phyloP scores from a whole-genome alignment of 148 eudicot species.

The Nyssa sinensis region DNA sequence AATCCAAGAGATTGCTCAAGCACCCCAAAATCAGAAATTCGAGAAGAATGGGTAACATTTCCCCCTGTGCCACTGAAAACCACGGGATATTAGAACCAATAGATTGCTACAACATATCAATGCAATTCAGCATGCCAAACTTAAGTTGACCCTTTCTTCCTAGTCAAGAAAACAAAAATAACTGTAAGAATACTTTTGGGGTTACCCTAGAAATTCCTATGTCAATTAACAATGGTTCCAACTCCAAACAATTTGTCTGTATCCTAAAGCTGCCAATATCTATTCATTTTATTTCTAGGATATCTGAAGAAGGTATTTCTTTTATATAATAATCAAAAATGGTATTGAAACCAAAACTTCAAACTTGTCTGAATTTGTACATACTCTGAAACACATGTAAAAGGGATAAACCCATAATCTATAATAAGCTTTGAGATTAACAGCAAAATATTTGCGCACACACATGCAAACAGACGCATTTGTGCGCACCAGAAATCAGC shows the following conservation, averaged over 20 bases:
- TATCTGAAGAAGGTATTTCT: not conserved
- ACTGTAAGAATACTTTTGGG: not conserved
- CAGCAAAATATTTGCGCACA: not conserved
- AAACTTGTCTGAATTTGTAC: not conserved
- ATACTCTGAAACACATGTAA: not conserved
- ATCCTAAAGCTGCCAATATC: not conserved
- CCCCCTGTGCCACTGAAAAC: slow-evolving; percentile 64
- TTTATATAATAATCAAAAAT: not conserved
- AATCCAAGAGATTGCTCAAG: slow-evolving; percentile 77
- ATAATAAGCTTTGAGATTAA: not conserved
- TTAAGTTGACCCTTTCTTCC: not conserved
- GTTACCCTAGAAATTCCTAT: not conserved
- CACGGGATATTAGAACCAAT: slow-evolving; percentile 10
- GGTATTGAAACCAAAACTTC: not conserved
- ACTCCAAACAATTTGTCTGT: not conserved
- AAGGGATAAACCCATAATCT: not conserved
- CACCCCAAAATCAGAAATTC: slow-evolving; percentile 48
- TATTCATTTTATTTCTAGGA: not conserved
- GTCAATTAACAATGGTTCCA: not conserved
- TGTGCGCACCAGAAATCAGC: not conserved
- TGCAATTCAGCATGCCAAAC: not conserved
- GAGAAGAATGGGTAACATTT: slow-evolving; percentile 40
- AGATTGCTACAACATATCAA: not conserved
- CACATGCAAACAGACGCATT: not conserved
- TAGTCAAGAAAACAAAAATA: not conserved